These are phyloP conservation scores for Isoetes taiwanensis DNA, from an alignment of 75 land plant genomes.

Conservation along the genomic window DNA sequence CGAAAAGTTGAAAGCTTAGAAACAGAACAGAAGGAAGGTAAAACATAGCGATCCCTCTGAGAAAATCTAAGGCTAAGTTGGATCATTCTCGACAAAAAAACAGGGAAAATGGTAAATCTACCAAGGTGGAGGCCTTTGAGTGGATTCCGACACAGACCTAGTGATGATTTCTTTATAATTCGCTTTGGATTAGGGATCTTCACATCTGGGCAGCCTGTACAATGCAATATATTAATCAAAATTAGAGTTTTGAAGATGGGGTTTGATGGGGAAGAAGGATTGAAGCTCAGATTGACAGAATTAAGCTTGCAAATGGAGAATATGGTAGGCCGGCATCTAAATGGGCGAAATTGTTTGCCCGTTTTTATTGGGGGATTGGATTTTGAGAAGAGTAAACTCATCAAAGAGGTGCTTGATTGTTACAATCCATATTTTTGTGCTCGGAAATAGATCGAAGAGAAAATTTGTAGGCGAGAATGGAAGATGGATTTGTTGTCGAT, in stretches of 20 bases:
- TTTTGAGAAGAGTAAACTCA: too few relatives aligned
- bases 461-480: too few relatives aligned
- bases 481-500: too few relatives aligned
- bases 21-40: constrained; percentile 40
- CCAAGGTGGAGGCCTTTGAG: constrained; percentile 32
- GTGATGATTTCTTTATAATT: constrained; percentile 23
- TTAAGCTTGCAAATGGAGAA: constrained; percentile 77
- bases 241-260: constrained; percentile 9
- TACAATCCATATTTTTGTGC: too few relatives aligned
- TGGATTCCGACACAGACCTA: constrained; percentile 38
- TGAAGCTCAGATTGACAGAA: constrained; percentile 41
- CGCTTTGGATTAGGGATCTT: constrained; percentile 25
- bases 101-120: constrained; percentile 23
- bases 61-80: constrained; percentile 39
- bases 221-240: constrained; percentile 35
- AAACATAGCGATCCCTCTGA: constrained; percentile 21
- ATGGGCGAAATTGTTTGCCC: constrained; percentile 52
- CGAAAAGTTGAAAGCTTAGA: too few relatives aligned
- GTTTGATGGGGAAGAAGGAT: constrained; percentile 7
- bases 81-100: constrained; percentile 26
- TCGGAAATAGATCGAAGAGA: too few relatives aligned
- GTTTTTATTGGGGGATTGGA: too few relatives aligned
- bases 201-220: constrained; percentile 35
- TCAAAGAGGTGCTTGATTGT: too few relatives aligned
- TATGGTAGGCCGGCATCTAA: constrained; percentile 51